Base-by-base conservation (phyloP, 2,329 filamentous ascomycete species). In the Fusarium metavorans region DNA sequence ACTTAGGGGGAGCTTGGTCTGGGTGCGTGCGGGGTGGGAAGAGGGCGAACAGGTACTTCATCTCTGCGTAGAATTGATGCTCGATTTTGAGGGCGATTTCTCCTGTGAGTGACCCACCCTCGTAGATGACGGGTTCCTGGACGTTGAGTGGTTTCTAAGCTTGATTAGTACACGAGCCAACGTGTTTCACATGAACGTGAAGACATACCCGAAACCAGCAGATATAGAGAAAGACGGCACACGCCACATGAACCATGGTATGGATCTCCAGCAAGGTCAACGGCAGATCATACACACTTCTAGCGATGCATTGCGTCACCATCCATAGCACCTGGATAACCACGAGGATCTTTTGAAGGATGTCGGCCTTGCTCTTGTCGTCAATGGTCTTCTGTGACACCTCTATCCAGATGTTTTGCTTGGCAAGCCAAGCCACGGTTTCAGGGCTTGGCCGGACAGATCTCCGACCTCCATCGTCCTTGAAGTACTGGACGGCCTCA, bases 251-350 rank as follows among this genome's bases (percentile, higher is more conserved):
- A 1, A 74, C 71, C 68, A 77, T 68, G 13, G 71, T 73, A 30
- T 77, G 79, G 1, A 85, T 57, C 56, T 85, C 83, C 2, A 86
- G 71, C 4, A 85, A 76, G 1, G 79, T 81, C 0, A 86, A 48
- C 1, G 84, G 82, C 0, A 86, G 73, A 2, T 78, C 72, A 18
- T 81, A 72, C 1, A 69, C 68, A 3, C 77, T 72, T 2, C 84
- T 79, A 14, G 77, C 80, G 9, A 84, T 73, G 54, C 77, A 80
- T 66, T 85, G 81, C 0, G 82, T 50, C 0, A 80, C 57, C 75
- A 86, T 84, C 83, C 84, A 86, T 5, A 67, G n/a, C 0, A 82
- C 81, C 64, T 87, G 84, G 4, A 83, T 62, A 25, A 82, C 74
- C 1, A 84, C 81, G 3, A 86, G 57, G 0, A 70, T 45, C 68